Evolutionary conservation across 2,329 filamentous ascomycete genomes (phyloP), one percentile per base, ranked within the genome.

Genomic region (Davidsoniella eucalypti): DNA sequence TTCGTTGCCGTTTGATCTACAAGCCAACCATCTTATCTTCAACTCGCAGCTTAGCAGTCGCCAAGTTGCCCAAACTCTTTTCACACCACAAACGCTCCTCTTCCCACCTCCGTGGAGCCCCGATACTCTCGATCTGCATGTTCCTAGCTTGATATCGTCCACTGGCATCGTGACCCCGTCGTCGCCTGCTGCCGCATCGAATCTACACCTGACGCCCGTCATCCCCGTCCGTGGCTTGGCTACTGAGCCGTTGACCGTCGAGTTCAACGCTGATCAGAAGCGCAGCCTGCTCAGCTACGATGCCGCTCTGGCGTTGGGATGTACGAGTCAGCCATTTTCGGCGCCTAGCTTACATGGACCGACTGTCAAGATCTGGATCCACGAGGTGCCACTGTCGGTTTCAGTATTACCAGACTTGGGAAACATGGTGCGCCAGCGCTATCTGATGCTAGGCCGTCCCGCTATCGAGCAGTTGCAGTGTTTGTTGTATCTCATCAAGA

Each of bases 401-500:
- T 46, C 41, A 8, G 49, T 51, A 6, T 36, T 51, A 33, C 49
- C 49, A 2, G 49, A 51, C 16, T 9, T 51, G 5, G 49, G 49
- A 10, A 38, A 44, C 10, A 51, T 51, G n/a, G 42, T 51, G 29
- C 42, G 43, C 6, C 41, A 38, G 25, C 42, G 49, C 1, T 51
- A 51, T 33, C 33, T 51, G 18, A 38, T 51, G 49, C 23, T 51
- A 16, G 49, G 18, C 2, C 17, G 49, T 8, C 49, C 49, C 21
- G 49, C 42, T 3, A 51, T 51, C 21, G 49, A 51, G 17, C 49
- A 51, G 36, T 17, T 51, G 14, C 43, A 51, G 23, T 51, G 49
- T 41, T 40, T 51, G 16, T 33, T 51, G 25, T 51, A 51, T 41
- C 18, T 51, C 8, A 26, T 51, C 9, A 47, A 51, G 21, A 38